Percentiles rank a stretch among this genome's conserved stretches.
Evolutionary conservation across 495 filamentous ascomycete species (phyloP).

Genomic region (Podospora anserina): DNA sequence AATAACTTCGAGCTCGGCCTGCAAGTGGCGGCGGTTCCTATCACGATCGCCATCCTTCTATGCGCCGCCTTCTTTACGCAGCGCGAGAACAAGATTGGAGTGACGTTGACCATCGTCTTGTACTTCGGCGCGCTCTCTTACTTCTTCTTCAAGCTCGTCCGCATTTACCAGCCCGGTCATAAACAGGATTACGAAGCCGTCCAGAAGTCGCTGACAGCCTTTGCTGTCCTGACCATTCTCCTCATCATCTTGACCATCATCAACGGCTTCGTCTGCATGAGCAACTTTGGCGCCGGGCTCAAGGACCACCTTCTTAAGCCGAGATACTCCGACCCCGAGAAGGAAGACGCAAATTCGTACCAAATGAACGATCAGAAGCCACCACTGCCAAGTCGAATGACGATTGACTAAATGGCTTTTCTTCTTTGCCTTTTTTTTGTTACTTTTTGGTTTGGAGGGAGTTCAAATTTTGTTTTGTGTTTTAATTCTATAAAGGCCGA

Average conservation of each 20-base stretch:
- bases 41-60: constrained; percentile 84
- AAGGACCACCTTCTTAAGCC: constrained; percentile 78
- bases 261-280: constrained; percentile 80
- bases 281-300: constrained; percentile 87
- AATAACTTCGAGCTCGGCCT: constrained; percentile 71
- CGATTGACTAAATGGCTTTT: constrained; percentile 64
- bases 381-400: constrained; percentile 72
- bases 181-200: constrained; percentile 64
- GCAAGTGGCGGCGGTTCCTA: constrained; percentile 82
- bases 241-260: constrained; percentile 85
- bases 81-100: constrained; percentile 74
- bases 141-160: constrained; percentile 96
- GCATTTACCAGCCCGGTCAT: constrained; percentile 74
- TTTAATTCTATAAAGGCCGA: not conserved
- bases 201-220: constrained; percentile 77
- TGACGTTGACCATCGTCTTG: constrained; percentile 72
- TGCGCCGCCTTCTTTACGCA: constrained; percentile 80
- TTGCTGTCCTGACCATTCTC: constrained; percentile 87
- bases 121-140: constrained; percentile 91
- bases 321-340: constrained; percentile 63
- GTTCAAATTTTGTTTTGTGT: not conserved
- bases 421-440: not conserved
- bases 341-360: constrained; percentile 68
- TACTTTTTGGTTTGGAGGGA: not conserved
- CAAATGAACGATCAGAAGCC: constrained; percentile 57